A percentile compares a stretch with the other conserved stretches of the same genome.
Conservation (phyloP, 805 yeast genomes). For the Kodamaea nitidulidarum region DNA sequence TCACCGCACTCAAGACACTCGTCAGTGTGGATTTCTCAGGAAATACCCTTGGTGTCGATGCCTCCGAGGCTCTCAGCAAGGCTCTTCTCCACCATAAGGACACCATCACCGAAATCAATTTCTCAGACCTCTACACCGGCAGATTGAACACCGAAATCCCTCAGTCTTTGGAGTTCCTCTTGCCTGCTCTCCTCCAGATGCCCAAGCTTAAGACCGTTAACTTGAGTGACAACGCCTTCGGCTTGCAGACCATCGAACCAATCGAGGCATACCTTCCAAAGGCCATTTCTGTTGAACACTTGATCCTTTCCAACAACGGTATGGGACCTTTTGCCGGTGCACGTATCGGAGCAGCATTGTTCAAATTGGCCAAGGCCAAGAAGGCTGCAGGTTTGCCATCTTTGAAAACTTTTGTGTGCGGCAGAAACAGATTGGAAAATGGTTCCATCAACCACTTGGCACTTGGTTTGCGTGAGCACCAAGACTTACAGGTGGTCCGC, state of each 20-base stretch:
- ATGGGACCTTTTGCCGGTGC: conserved; percentile 98
- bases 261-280: conserved; percentile 72
- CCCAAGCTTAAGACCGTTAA: conserved; percentile 69
- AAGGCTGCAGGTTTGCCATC: conserved; percentile 43
- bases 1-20: conserved; percentile 35
- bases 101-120: conserved; percentile 63
- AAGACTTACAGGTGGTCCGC: conserved; percentile 65
- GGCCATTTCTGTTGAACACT: conserved; percentile 77
- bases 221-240: conserved; percentile 93
- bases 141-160: conserved; percentile 95
- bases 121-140: conserved; percentile 93
- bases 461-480: conserved; percentile 77
- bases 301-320: conserved; percentile 90
- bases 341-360: conserved; percentile 84
- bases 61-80: conserved; percentile 67
- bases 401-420: conserved; percentile 87
- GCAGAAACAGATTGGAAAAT: conserved; percentile 94
- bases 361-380: conserved; percentile 64
- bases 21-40: conserved; percentile 80
- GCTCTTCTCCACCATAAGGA: conserved; percentile 43
- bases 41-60: conserved; percentile 90
- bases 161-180: conserved; percentile 63
- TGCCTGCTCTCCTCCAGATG: conserved; percentile 69
- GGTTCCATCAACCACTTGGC: conserved; percentile 88
- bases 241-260: conserved; percentile 90